phyloP scores from a whole-genome alignment of 306 rosid species.

The Ammopiptanthus mongolicus region DNA sequence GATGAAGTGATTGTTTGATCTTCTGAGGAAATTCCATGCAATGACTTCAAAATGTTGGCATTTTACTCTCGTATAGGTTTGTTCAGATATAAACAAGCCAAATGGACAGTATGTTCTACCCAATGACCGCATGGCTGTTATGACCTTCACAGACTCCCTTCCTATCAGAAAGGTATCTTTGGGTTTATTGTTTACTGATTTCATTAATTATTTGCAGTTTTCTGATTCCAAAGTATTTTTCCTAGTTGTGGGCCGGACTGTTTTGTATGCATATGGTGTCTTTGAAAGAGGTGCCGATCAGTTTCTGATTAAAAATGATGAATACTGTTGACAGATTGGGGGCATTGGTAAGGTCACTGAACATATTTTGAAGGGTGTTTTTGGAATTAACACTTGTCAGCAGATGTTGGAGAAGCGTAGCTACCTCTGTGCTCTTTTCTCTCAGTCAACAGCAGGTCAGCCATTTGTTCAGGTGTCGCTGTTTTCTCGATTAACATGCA shows the following conservation, averaged over 20 bases:
- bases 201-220: not conserved
- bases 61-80: conserved; percentile 52
- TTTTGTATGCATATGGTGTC: conserved; percentile 19
- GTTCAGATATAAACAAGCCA: conserved; percentile 97
- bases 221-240: not conserved
- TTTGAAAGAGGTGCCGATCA: conserved; percentile 7
- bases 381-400: conserved; percentile 79
- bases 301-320: conserved; percentile 14
- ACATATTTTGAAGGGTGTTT: conserved; percentile 66
- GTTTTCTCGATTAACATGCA: conserved; percentile 16
- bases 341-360: conserved; percentile 98
- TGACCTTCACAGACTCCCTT: conserved; percentile 85
- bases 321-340: conserved; percentile 68
- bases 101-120: conserved; percentile 91
- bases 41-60: not conserved
- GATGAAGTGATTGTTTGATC: conserved; percentile 11
- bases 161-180: conserved; percentile 81
- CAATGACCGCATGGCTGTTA: conserved; percentile 66
- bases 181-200: conserved; percentile 10
- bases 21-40: conserved; percentile 7
- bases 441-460: conserved; percentile 79
- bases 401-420: conserved; percentile 75
- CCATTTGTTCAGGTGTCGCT: conserved; percentile 2
- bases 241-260: not conserved
- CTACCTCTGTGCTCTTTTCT: conserved; percentile 72